A percentile compares a stretch with the other conserved stretches of the same genome.
Evolutionary conservation across 495 filamentous ascomycete genomes (phyloP).

Genomic region (Tuber magnatum): DNA sequence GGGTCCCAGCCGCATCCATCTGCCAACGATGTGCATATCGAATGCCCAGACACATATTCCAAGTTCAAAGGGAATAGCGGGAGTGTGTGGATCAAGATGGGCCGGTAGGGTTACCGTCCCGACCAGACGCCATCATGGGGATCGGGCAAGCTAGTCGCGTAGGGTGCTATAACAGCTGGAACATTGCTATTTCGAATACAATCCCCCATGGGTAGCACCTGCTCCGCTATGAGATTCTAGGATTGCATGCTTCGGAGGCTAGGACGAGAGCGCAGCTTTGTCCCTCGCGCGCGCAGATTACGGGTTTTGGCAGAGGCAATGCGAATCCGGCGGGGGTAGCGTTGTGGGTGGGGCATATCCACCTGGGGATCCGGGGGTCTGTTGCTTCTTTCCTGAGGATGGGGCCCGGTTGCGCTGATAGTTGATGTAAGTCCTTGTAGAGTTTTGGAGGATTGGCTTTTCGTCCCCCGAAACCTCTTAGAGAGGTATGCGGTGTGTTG

Average conservation of each 20-base stretch:
- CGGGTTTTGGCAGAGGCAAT: constrained; percentile 59
- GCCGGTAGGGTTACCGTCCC: constrained; percentile 47
- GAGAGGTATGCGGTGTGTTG: not conserved
- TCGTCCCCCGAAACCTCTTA: constrained; percentile 18
- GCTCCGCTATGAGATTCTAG: too few species aligned
- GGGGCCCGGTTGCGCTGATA: not conserved
- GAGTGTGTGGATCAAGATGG: constrained; percentile 63
- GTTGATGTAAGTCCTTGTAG: constrained; percentile 2
- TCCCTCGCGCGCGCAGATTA: constrained; percentile 69
- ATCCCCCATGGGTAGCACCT: too few species aligned
- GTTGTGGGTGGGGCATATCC: constrained; percentile 58
- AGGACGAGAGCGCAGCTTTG: constrained; percentile 68
- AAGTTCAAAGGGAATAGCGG: too few species aligned
- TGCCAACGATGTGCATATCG: constrained; percentile 66
- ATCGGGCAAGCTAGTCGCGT: too few species aligned
- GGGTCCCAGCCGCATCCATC: constrained; percentile 61
- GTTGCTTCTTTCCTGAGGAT: not conserved
- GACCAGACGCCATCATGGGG: constrained; percentile 57
- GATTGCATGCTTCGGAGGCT: constrained; percentile 56
- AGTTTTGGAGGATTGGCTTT: constrained; percentile 17
- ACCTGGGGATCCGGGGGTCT: constrained; percentile 41
- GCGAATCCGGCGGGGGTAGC: constrained; percentile 52
- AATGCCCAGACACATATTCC: constrained; percentile 67
- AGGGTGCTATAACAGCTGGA: too few species aligned
- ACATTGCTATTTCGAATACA: too few species aligned